These are phyloP conservation scores for Trifolium dubium DNA, from an alignment of 306 rosid species.

Conservation along the genomic window DNA sequence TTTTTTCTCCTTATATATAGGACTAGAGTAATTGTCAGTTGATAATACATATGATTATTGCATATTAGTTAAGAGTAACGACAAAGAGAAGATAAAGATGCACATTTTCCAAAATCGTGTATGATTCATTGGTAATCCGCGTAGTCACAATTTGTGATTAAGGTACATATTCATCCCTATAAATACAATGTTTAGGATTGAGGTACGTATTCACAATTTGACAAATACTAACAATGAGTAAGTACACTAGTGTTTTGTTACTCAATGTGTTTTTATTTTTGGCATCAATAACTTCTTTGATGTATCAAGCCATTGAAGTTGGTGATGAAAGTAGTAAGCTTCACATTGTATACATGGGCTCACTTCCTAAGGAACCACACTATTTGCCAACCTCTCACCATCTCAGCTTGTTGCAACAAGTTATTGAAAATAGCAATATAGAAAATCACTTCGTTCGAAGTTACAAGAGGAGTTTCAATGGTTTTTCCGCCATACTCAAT, in stretches of 20 bases:
- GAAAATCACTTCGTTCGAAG: not conserved
- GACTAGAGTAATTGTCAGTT: too few relatives aligned
- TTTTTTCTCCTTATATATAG: too few relatives aligned
- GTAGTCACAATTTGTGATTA: too few relatives aligned
- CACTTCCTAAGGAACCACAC: conserved; percentile 9
- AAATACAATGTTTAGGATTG: not conserved
- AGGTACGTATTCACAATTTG: not conserved
- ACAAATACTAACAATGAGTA: not conserved
- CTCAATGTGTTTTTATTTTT: not conserved
- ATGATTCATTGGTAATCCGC: too few relatives aligned
- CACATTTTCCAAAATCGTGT: too few relatives aligned
- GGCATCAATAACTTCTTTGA: not conserved
- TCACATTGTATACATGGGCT: conserved; percentile 30
- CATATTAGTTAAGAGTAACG: too few relatives aligned
- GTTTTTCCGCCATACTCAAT: conserved; percentile 35
- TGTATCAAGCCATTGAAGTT: not conserved
- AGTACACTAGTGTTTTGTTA: not conserved
- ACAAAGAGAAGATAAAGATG: too few relatives aligned
- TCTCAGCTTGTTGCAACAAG: conserved; percentile 27
- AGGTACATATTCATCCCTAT: not conserved
- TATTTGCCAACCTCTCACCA: conserved; percentile 32
- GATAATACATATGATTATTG: too few relatives aligned
- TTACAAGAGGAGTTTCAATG: conserved; percentile 42
- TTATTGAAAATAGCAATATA: not conserved
- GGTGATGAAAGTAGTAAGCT: not conserved